A percentile compares a stretch with the other conserved stretches of the same genome.
Conservation (phyloP, 1,284 basidiomycete species). For the Malassezia sp. region DNA sequence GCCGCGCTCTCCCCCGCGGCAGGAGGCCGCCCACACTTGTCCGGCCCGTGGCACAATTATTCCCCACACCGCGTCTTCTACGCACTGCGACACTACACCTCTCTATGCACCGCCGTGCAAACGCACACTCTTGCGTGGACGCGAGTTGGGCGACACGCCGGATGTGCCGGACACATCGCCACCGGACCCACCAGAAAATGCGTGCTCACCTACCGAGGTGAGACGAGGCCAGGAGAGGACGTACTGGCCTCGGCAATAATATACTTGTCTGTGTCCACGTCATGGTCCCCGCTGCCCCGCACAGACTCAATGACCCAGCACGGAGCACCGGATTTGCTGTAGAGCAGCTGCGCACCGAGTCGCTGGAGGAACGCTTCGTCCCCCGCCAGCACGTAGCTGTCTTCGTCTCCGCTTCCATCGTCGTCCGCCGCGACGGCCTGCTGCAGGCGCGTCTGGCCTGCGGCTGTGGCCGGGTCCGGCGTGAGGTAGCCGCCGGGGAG, state of each 20-base stretch:
- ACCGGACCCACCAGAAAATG: background rate
- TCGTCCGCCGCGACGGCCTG: constrained; percentile 11
- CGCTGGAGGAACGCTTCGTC: constrained; percentile 31
- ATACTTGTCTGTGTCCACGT: constrained; percentile 1
- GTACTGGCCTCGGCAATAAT: constrained; percentile 11
- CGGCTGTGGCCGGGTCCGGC: too few relatives aligned
- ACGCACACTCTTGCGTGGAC: constrained; percentile 5
- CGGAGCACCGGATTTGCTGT: constrained; percentile 16
- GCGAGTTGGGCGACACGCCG: constrained; percentile 7
- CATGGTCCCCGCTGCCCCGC: constrained; percentile 2
- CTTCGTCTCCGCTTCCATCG: constrained; percentile 2
- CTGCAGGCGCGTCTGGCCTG: too few relatives aligned
- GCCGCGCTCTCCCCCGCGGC: too few relatives aligned
- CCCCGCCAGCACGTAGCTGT: background rate
- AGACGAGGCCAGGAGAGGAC: too few relatives aligned
- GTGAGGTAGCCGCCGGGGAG: constrained; percentile 13
- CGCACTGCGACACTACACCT: too few relatives aligned
- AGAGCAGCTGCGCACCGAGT: constrained; percentile 26
- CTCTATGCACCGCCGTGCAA: too few relatives aligned
- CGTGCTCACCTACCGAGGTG: background rate
- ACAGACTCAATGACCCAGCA: constrained; percentile 26
- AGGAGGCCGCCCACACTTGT: background rate
- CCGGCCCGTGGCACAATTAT: too few relatives aligned
- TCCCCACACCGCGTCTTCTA: too few relatives aligned
- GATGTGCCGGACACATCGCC: background rate